Evolutionary conservation across 257 asterid genomes (phyloP).

Genomic region (Penstemon eatonii): DNA sequence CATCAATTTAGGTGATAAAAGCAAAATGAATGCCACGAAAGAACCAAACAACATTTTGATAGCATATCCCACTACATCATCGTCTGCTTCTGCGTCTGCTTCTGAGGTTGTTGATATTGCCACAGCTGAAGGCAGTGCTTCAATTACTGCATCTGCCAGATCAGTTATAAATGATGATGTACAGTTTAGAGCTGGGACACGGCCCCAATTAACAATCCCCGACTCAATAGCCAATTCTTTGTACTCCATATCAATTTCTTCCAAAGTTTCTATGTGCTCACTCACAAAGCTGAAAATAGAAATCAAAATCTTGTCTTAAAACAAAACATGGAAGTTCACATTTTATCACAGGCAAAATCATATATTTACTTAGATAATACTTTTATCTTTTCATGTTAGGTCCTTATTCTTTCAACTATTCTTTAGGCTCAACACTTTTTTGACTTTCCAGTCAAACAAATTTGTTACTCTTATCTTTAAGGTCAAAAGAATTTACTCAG

Average conservation of each 20-base stretch:
- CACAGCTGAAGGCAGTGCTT: conserved; percentile 80
- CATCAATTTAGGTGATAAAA: conserved; percentile 54
- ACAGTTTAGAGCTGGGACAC: conserved; percentile 96
- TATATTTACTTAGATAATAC: too few relatives aligned
- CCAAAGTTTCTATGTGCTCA: conserved; percentile 98
- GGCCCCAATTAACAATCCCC: conserved; percentile 89
- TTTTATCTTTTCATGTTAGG: too few relatives aligned
- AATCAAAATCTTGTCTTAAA: conserved; percentile 7
- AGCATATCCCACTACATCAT: conserved; percentile 44
- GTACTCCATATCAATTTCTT: conserved; percentile 98
- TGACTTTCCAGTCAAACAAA: too few relatives aligned
- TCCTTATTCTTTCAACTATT: too few relatives aligned
- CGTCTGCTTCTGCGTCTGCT: conserved; percentile 34
- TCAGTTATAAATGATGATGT: conserved; percentile 76
- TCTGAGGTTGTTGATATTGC: conserved; percentile 48
- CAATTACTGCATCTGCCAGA: conserved; percentile 89
- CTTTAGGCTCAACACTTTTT: too few relatives aligned
- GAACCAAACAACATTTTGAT: conserved; percentile 73
- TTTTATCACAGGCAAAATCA: too few relatives aligned
- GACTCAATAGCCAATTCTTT: conserved; percentile 80
- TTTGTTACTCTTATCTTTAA: too few relatives aligned
- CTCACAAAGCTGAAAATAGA: conserved; percentile 78
- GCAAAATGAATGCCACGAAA: conserved; percentile 66
- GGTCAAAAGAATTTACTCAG: too few relatives aligned
- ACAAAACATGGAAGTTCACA: background rate